These are phyloP conservation scores for Tolypocladium pustulatum DNA, from an alignment of 2,329 filamentous ascomycete genomes.

Conservation along the genomic window DNA sequence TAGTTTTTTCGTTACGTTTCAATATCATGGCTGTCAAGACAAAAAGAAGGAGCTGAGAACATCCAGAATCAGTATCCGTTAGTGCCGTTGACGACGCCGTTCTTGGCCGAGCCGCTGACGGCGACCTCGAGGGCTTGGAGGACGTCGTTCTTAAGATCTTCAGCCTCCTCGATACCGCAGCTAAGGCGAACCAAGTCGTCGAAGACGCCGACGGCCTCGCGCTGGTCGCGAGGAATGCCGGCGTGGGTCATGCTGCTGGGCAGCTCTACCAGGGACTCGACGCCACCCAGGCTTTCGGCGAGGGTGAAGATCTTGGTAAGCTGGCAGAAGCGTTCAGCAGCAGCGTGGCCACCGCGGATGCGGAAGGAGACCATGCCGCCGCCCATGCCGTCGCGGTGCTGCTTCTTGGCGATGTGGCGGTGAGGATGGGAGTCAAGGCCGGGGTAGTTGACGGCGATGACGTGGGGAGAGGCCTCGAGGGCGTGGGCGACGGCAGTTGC, in stretches of 20 bases:
- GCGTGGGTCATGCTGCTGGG: constrained; percentile 96
- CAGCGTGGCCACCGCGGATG: constrained; percentile 73
- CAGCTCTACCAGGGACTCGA: constrained; percentile 86
- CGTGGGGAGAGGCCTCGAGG: constrained; percentile 69
- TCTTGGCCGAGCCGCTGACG: constrained; percentile 27
- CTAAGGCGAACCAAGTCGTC: constrained; percentile 90
- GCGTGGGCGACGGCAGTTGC: constrained; percentile 66
- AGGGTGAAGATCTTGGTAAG: constrained; percentile 82
- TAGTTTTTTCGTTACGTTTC: neutral
- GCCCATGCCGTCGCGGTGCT: constrained; percentile 89
- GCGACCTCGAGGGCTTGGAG: constrained; percentile 73
- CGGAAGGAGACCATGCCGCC: constrained; percentile 98
- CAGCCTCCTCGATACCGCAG: constrained; percentile 86
- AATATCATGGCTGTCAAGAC: neutral
- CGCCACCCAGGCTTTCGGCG: constrained; percentile 83
- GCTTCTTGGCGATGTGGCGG: constrained; percentile 71
- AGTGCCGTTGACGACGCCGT: constrained; percentile 15
- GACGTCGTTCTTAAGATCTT: constrained; percentile 75
- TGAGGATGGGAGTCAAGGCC: constrained; percentile 83
- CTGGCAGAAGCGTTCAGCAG: constrained; percentile 89
- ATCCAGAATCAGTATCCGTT: constrained; percentile 12
- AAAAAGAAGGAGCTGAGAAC: neutral
- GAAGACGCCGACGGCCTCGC: constrained; percentile 87
- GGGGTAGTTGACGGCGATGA: constrained; percentile 91
- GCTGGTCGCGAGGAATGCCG: constrained; percentile 80